Evolutionary conservation across 1,284 basidiomycete genomes (phyloP).

Genomic region (Ceratobasidium papillatum): DNA sequence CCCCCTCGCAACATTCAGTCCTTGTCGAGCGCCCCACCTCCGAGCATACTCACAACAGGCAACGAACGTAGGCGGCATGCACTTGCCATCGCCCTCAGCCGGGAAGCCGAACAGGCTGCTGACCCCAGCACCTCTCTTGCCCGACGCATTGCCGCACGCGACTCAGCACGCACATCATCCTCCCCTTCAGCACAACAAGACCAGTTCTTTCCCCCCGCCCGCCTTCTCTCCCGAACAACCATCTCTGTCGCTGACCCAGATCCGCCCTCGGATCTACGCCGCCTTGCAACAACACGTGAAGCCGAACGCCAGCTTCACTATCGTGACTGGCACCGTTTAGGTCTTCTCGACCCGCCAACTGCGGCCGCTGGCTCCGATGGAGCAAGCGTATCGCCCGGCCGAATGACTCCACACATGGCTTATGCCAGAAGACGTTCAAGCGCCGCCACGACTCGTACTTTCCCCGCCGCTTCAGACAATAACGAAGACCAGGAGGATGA

Average conservation of each 20-base stretch:
- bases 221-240: constrained; percentile 24
- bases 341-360: constrained; percentile 27
- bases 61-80: constrained; percentile 23
- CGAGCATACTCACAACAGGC: not conserved
- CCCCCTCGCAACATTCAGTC: not conserved
- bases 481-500: constrained; percentile 28
- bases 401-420: not conserved
- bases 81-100: constrained; percentile 12
- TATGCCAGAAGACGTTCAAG: constrained; percentile 33
- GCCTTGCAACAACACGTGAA: constrained; percentile 35
- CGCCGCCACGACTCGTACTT: constrained; percentile 5
- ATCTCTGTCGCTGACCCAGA: constrained; percentile 35
- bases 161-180: not conserved
- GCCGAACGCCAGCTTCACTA: constrained; percentile 37
- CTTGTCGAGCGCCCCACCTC: not conserved
- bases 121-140: constrained; percentile 33
- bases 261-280: constrained; percentile 27
- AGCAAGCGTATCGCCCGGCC: constrained; percentile 17
- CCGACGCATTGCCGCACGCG: constrained; percentile 31
- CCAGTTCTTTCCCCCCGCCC: constrained; percentile 14
- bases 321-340: constrained; percentile 35
- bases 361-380: constrained; percentile 2
- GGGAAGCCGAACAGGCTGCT: constrained; percentile 21
- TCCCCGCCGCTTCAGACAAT: constrained; percentile 6
- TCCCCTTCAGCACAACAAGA: constrained; percentile 11